Evolutionary conservation across 2,329 filamentous ascomycete species (phyloP), one percentile per base, ranked within the genome.

Genomic region (Ascochyta viciae-villosae): DNA sequence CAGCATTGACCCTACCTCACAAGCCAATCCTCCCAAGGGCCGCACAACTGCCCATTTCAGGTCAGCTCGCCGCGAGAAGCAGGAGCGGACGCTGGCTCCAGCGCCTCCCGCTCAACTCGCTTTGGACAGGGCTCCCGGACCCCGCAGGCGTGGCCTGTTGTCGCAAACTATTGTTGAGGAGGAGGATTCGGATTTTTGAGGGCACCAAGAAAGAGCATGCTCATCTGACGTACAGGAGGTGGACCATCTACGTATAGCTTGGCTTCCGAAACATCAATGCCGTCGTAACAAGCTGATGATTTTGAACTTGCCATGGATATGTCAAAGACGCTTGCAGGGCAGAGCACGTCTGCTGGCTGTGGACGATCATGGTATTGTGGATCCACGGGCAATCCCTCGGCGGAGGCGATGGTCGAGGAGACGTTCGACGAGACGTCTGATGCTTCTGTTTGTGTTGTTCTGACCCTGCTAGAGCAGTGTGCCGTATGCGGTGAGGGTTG

Each of bases 91-190:
- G 38, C 24, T 38, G 41, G 47, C 58, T 42, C 37, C 56, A 50
- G 70, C 62, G 61, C 42, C 55, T 42, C 55, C 66, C n/a, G 56
- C 58, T 23, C 64, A 56, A 2, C 47, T 60, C 19, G 48, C 65
- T 19, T 23, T 66, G 46, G 67, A 65, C 74, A 79, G 50, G 75
- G 77, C 47, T 1, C 40, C 58, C 19, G 54, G 45, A 15, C 38
- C 57, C 26, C 62, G 58, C 8, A 63, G 78, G 4, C 76, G 79
- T 46, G 83, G 83, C 1, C 70, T 91, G 16, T 75, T 89, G 39
- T 81, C 83, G 26, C 86, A 89, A 69, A 89, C 86, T 0, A 91
- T 92, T 59, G 82, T 89, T 54, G 89, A 90, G 73, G 89, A 91
- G 70, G 87, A 89, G 47, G 88, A 89, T 70, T 81, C 78, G 1